Conservation (phyloP, 108 stramenopile species). For the Phaeodactylum tricornutum region DNA sequence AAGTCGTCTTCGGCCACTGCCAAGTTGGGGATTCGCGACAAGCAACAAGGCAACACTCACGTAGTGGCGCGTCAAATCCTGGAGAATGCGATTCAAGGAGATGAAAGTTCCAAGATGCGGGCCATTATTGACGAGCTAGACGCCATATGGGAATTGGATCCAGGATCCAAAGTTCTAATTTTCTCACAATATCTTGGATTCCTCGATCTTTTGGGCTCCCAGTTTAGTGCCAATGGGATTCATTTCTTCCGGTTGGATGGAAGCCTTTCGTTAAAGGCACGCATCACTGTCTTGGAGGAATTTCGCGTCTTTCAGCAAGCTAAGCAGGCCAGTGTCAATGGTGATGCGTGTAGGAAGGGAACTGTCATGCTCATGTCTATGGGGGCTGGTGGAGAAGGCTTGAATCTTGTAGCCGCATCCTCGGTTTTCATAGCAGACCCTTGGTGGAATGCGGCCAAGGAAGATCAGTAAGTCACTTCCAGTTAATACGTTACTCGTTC, state of each 20-base stretch:
- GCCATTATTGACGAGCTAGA: slow-evolving; percentile 67
- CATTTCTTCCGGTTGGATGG: slow-evolving; percentile 63
- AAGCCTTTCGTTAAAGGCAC: slow-evolving; percentile 51
- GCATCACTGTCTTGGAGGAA: slow-evolving; percentile 46
- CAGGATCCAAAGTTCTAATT: slow-evolving; percentile 66
- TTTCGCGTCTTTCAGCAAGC: slow-evolving; percentile 28
- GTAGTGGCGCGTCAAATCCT: slow-evolving; percentile 45
- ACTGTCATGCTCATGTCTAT: slow-evolving; percentile 71
- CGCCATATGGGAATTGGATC: slow-evolving; percentile 53
- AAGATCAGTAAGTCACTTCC: slow-evolving; percentile 80
- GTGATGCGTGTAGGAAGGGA: slow-evolving; percentile 16
- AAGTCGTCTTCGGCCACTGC: slow-evolving; percentile 3
- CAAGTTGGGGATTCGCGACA: neutral
- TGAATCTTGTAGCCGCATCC: slow-evolving; percentile 65
- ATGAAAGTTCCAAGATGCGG: slow-evolving; percentile 54
- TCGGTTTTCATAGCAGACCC: slow-evolving; percentile 76
- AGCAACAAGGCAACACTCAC: slow-evolving; percentile 1
- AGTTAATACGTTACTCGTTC: too few relatives aligned
- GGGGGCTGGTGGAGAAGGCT: slow-evolving; percentile 76
- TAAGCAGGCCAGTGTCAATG: slow-evolving; percentile 1
- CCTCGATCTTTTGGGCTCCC: slow-evolving; percentile 46
- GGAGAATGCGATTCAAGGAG: slow-evolving; percentile 45
- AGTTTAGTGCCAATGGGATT: slow-evolving; percentile 26
- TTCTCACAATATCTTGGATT: slow-evolving; percentile 83
- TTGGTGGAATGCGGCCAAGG: slow-evolving; percentile 79